phyloP scores from a whole-genome alignment of 192 early-diverging fungal genomes.

The Coemansia sp. region DNA sequence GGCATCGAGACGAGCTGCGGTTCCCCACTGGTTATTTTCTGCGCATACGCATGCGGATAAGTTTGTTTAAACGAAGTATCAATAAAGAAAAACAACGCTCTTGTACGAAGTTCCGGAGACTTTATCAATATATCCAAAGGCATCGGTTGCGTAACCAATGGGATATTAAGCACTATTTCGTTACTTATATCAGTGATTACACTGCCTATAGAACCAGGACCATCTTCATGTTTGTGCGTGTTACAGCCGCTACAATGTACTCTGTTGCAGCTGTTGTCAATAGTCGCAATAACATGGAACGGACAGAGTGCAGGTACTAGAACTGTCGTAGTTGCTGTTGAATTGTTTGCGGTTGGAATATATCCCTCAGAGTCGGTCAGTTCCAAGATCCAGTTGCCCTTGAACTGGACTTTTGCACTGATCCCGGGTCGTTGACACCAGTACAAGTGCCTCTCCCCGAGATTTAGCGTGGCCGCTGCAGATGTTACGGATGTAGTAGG shows the following conservation, averaged over 20 bases:
- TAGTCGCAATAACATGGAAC: slow-evolving; percentile 26
- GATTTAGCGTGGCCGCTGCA: background rate
- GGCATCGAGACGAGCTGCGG: background rate
- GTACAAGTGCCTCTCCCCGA: background rate
- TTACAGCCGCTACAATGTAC: slow-evolving; percentile 21
- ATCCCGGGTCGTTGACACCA: slow-evolving; percentile 28
- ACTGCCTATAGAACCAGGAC: background rate
- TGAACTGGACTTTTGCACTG: slow-evolving; percentile 9
- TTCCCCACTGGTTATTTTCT: background rate
- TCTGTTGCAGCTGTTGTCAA: background rate
- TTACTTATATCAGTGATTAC: background rate
- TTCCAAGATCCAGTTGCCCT: background rate
- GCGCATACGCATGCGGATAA: slow-evolving; percentile 11
- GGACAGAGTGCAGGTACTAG: slow-evolving; percentile 34
- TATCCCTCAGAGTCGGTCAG: background rate
- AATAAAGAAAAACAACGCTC: slow-evolving; percentile 20
- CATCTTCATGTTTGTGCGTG: slow-evolving; percentile 21
- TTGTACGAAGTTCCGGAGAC: slow-evolving; percentile 14
- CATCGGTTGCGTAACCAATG: slow-evolving; percentile 35
- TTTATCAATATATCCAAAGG: slow-evolving; percentile 27
- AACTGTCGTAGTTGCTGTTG: background rate
- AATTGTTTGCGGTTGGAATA: background rate
- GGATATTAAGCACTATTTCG: background rate
- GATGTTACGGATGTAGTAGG: background rate
- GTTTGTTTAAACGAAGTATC: slow-evolving; percentile 15